A percentile compares a stretch with the other conserved stretches of the same genome.
Evolutionary conservation across 768 basidiomycete species (phyloP).

Genomic region (Termitomyces sp.): DNA sequence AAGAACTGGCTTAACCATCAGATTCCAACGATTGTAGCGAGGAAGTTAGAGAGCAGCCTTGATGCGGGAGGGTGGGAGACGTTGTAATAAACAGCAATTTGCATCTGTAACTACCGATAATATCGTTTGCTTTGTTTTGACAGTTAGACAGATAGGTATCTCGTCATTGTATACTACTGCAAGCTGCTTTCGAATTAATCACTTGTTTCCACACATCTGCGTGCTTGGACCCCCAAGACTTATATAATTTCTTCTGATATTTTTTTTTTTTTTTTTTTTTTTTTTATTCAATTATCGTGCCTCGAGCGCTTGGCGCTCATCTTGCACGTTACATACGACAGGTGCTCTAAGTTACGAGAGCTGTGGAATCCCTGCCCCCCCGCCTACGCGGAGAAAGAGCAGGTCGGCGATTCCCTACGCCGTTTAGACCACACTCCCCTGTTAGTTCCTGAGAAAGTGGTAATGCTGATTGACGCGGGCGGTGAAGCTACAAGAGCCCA

Average conservation of each 20-base stretch:
- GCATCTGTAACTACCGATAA: background rate
- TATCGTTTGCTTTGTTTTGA: background rate
- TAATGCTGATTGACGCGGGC: too few relatives aligned
- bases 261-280: too few relatives aligned
- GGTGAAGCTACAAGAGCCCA: too few relatives aligned
- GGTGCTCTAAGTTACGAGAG: too few relatives aligned
- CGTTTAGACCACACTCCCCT: too few relatives aligned
- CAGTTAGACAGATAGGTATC: slow-evolving; percentile 1
- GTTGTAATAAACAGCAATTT: slow-evolving; percentile 34
- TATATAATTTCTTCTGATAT: background rate
- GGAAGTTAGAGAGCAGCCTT: slow-evolving; percentile 80
- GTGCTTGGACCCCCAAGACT: too few relatives aligned
- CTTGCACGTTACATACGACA: too few relatives aligned
- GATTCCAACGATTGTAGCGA: slow-evolving; percentile 84
- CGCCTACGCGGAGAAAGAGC: too few relatives aligned
- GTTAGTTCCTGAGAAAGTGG: background rate
- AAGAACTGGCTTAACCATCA: slow-evolving; percentile 88
- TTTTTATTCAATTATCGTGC: too few relatives aligned
- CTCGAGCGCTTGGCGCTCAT: too few relatives aligned
- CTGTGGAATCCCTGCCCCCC: too few relatives aligned
- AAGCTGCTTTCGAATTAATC: background rate
- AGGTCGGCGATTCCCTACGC: too few relatives aligned
- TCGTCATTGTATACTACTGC: slow-evolving; percentile 5
- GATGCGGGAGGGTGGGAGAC: slow-evolving; percentile 96
- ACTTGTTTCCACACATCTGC: background rate